Evolutionary conservation across 495 filamentous ascomycete species (phyloP).

Genomic region (Haplographium delicatum): DNA sequence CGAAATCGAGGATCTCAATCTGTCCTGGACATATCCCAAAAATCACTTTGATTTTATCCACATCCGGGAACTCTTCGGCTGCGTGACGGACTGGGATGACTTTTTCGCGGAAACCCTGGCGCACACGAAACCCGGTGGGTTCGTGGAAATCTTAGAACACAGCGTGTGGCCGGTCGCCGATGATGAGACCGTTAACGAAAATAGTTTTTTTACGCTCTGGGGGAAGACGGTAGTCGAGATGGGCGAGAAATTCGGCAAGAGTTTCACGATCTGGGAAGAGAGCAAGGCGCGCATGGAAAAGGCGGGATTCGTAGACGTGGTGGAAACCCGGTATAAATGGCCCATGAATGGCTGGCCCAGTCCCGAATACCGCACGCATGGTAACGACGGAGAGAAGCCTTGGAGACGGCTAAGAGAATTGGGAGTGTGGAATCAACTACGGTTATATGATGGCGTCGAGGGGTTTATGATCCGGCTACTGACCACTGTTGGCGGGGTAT

Average conservation of each 20-base stretch:
- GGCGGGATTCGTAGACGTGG: constrained; percentile 46
- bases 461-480: constrained; percentile 17
- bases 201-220: constrained; percentile 30
- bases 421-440: constrained; percentile 32
- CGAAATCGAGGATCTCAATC: constrained; percentile 45
- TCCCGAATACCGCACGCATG: constrained; percentile 25
- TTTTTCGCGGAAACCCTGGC: constrained; percentile 29
- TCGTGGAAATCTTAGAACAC: constrained; percentile 21
- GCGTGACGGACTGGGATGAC: constrained; percentile 44
- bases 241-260: constrained; percentile 17
- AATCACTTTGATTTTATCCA: constrained; percentile 46
- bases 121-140: constrained; percentile 36
- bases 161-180: constrained; percentile 9
- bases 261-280: constrained; percentile 19
- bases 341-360: constrained; percentile 35
- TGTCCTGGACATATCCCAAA: constrained; percentile 37
- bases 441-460: constrained; percentile 16
- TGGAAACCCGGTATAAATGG: constrained; percentile 42
- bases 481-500: constrained; percentile 11
- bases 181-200: constrained; percentile 15
- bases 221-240: constrained; percentile 15
- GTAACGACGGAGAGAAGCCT: constrained; percentile 39
- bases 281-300: constrained; percentile 41
- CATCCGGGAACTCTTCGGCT: constrained; percentile 46
- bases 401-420: constrained; percentile 38